phyloP scores from a whole-genome alignment of 2,329 filamentous ascomycete species.

The Colletotrichum gigasporum region DNA sequence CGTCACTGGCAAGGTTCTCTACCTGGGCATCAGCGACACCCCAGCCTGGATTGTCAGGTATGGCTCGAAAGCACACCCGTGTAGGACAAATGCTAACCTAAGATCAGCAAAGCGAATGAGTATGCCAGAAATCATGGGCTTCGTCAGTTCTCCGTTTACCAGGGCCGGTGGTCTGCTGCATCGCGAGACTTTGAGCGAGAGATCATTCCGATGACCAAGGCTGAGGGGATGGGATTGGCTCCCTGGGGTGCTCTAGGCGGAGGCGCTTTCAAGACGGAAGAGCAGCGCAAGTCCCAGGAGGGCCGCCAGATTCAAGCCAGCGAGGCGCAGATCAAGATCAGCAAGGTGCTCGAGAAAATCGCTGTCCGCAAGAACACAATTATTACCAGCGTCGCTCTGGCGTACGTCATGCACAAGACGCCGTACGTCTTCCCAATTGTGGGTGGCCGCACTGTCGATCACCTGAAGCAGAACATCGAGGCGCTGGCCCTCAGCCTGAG shows the following conservation, averaged over 20 bases:
- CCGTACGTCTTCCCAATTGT: conserved; percentile 79
- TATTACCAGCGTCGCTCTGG: conserved; percentile 67
- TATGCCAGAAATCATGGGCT: conserved; percentile 78
- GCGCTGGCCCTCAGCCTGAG: conserved; percentile 69
- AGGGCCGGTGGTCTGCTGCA: conserved; percentile 70
- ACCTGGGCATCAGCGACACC: conserved; percentile 74
- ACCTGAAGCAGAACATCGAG: conserved; percentile 76
- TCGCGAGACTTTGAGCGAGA: conserved; percentile 75
- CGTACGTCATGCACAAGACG: conserved; percentile 78
- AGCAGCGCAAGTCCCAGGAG: conserved; percentile 41
- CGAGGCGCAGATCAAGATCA: conserved; percentile 62
- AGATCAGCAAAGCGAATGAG: conserved; percentile 66
- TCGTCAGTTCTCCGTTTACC: conserved; percentile 75
- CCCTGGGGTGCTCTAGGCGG: conserved; percentile 64
- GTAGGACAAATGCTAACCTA: conserved; percentile 1
- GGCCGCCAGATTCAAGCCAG: conserved; percentile 52
- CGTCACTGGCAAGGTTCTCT: conserved; percentile 67
- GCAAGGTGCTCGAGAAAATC: conserved; percentile 58
- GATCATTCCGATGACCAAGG: conserved; percentile 72
- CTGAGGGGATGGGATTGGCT: conserved; percentile 69
- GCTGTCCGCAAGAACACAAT: conserved; percentile 52
- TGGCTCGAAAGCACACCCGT: not conserved
- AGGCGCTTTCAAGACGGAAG: conserved; percentile 44
- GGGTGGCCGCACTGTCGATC: conserved; percentile 74
- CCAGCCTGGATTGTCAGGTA: conserved; percentile 74